A percentile compares a stretch with the other conserved stretches of the same genome.
These are phyloP conservation scores for Litchi chinensis DNA, from an alignment of 345 rosid species.

Conservation along the genomic window DNA sequence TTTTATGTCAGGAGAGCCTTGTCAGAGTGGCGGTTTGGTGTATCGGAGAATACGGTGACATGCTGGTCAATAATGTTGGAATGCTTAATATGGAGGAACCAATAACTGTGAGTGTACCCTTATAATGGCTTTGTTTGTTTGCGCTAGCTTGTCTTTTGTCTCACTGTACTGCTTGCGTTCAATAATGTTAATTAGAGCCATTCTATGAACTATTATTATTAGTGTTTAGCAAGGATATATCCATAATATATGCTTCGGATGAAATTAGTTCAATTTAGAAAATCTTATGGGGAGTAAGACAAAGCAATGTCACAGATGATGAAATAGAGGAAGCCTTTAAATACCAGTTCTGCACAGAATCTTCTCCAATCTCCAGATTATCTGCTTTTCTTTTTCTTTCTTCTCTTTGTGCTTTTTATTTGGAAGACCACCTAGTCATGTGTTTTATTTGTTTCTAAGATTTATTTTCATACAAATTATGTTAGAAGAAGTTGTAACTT, in stretches of 20 bases:
- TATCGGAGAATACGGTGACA: conserved; percentile 97
- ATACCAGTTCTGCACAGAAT: not conserved
- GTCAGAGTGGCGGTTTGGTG: conserved; percentile 98
- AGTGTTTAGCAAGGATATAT: not conserved
- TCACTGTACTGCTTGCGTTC: conserved; percentile 4
- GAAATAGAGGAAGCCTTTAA: not conserved
- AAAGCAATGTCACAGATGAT: not conserved
- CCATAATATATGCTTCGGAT: conserved; percentile 6
- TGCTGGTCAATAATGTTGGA: conserved; percentile 86
- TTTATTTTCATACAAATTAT: conserved; percentile 4
- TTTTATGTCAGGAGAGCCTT: conserved; percentile 72
- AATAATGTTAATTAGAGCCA: not conserved
- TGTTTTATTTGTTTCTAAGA: not conserved
- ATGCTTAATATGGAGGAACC: conserved; percentile 90
- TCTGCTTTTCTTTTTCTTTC: conserved; percentile 5
- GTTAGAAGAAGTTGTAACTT: not conserved
- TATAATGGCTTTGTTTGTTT: conserved; percentile 20
- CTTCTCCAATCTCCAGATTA: not conserved
- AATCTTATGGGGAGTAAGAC: not conserved
- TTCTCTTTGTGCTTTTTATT: not conserved
- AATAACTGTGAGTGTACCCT: conserved; percentile 64
- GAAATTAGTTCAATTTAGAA: not conserved
- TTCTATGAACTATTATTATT: conserved; percentile 14
- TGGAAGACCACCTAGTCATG: not conserved
- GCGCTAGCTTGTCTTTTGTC: conserved; percentile 14